Percentiles rank a stretch among this genome's conserved stretches.
These are phyloP conservation scores for Nemania sp. DNA, from an alignment of 2,329 filamentous ascomycete species.

Conservation along the genomic window DNA sequence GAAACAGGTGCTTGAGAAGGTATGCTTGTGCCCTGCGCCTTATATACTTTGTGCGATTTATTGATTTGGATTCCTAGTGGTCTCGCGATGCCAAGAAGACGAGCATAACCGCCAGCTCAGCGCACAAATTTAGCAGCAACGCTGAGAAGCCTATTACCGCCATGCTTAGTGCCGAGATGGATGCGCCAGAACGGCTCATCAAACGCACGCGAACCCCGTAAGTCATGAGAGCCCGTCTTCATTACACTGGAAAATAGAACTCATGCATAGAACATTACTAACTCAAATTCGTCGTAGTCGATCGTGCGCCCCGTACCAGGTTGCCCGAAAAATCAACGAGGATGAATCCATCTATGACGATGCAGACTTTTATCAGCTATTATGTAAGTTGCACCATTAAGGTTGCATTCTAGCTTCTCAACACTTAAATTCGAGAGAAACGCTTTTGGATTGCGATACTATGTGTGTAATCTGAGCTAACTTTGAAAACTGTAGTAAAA, in stretches of 20 bases:
- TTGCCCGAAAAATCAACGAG: slow-evolving; percentile 66
- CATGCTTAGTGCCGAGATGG: slow-evolving; percentile 76
- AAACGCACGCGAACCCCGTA: slow-evolving; percentile 74
- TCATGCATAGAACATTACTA: background rate
- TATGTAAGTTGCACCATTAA: slow-evolving; percentile 56
- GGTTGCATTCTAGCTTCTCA: background rate
- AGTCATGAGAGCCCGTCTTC: slow-evolving; percentile 3
- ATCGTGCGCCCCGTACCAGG: slow-evolving; percentile 80
- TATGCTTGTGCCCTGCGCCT: slow-evolving; percentile 3
- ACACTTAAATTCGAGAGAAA: too few relatives aligned
- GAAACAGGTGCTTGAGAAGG: slow-evolving; percentile 77
- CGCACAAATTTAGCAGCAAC: slow-evolving; percentile 64
- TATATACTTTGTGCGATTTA: background rate
- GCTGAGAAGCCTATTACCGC: slow-evolving; percentile 73
- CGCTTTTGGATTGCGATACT: background rate
- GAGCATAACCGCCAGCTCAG: slow-evolving; percentile 64
- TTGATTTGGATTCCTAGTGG: slow-evolving; percentile 68
- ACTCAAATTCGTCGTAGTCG: slow-evolving; percentile 53
- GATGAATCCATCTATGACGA: slow-evolving; percentile 85
- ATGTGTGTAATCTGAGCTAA: slow-evolving; percentile 20
- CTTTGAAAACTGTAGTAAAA: slow-evolving; percentile 67
- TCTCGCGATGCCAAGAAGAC: slow-evolving; percentile 78
- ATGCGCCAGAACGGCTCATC: slow-evolving; percentile 73
- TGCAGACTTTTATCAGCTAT: slow-evolving; percentile 91
- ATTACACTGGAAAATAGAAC: background rate